Evolutionary conservation across 352 stramenopile species (phyloP).

Genomic region (Elongisporangium undulatum): DNA sequence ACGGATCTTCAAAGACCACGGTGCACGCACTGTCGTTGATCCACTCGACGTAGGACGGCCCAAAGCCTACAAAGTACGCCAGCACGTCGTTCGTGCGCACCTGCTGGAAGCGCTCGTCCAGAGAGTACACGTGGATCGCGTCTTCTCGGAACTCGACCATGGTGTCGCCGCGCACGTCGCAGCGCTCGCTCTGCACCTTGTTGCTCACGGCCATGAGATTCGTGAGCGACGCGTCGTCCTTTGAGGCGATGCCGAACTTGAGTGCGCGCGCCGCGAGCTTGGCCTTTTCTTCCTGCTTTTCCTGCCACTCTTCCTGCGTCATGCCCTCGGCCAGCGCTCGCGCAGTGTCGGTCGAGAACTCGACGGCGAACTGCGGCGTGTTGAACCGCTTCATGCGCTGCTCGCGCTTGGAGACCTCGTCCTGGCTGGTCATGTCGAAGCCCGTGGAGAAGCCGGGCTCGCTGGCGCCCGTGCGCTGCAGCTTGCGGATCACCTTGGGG

Average conservation of each 20-base stretch:
- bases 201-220: conserved; percentile 31
- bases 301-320: conserved; percentile 67
- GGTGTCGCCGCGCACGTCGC: conserved; percentile 41
- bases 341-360: conserved; percentile 59
- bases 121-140: conserved; percentile 78
- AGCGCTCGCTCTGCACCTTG: conserved; percentile 62
- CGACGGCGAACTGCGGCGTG: conserved; percentile 63
- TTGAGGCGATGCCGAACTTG: conserved; percentile 62
- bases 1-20: conserved; percentile 75
- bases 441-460: conserved; percentile 62
- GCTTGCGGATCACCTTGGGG: conserved; percentile 63
- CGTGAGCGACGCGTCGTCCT: conserved; percentile 24
- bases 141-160: conserved; percentile 46
- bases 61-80: conserved; percentile 74
- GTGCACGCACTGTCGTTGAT: conserved; percentile 85
- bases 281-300: conserved; percentile 52
- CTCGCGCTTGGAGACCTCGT: conserved; percentile 63
- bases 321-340: conserved; percentile 55
- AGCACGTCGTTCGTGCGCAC: conserved; percentile 79
- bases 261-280: conserved; percentile 60
- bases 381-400: conserved; percentile 81
- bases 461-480: conserved; percentile 66
- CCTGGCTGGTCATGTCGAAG: conserved; percentile 61
- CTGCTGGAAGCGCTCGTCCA: conserved; percentile 75
- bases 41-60: conserved; percentile 84